Conservation (phyloP, 1,284 basidiomycete species). For the Ustilago hordei region DNA sequence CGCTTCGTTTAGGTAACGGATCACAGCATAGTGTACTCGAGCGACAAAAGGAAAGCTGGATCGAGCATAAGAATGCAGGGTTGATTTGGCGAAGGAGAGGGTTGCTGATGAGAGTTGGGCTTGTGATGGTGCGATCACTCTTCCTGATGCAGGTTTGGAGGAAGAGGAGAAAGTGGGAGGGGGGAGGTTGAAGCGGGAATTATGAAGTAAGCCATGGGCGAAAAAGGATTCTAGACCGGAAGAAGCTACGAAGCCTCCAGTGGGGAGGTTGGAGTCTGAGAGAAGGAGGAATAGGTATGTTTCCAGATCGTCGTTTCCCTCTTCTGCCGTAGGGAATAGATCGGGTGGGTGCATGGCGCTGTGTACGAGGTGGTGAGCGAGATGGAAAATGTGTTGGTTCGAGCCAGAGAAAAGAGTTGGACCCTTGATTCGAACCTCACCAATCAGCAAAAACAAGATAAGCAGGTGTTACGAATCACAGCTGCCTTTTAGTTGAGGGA, state of each 20-base stretch:
- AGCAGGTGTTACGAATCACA: neutral
- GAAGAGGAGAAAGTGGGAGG: neutral
- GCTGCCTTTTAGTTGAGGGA: no score
- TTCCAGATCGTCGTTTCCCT: slow-evolving; percentile 34
- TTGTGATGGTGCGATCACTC: slow-evolving; percentile 33
- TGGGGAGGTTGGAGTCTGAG: slow-evolving; percentile 67
- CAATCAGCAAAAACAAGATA: slow-evolving; percentile 1
- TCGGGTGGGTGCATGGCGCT: neutral
- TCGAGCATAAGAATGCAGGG: slow-evolving; percentile 79
- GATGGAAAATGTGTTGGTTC: neutral
- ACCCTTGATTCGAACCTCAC: neutral
- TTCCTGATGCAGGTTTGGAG: neutral
- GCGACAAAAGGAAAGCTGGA: slow-evolving; percentile 82
- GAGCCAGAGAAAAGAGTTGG: neutral
- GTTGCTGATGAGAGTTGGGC: slow-evolving; percentile 46
- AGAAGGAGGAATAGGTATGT: slow-evolving; percentile 63
- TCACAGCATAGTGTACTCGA: slow-evolving; percentile 69
- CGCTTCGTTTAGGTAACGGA: slow-evolving; percentile 10
- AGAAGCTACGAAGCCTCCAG: slow-evolving; percentile 88
- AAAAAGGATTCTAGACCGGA: slow-evolving; percentile 90
- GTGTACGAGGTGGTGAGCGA: neutral
- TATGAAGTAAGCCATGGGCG: slow-evolving; percentile 80
- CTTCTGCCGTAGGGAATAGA: neutral
- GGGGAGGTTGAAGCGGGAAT: slow-evolving; percentile 3
- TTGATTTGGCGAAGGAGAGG: slow-evolving; percentile 77